Percentiles rank a stretch among this genome's conserved stretches.
Conservation (phyloP, 2,329 filamentous ascomycete genomes). For the Fusarium begoniae region DNA sequence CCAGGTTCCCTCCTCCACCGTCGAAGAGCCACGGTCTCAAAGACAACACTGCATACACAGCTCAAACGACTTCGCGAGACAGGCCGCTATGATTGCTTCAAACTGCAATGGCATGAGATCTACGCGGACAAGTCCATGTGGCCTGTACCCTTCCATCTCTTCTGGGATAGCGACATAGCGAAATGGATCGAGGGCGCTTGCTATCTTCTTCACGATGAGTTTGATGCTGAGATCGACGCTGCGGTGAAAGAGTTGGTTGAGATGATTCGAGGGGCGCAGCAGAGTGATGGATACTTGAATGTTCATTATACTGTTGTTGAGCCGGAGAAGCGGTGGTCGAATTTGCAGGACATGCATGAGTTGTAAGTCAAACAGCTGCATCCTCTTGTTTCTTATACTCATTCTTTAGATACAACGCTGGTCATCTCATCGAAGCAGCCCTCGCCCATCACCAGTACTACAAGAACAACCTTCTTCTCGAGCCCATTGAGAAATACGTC, state of each 20-base stretch:
- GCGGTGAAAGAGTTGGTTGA: slow-evolving; percentile 57
- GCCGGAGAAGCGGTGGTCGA: slow-evolving; percentile 63
- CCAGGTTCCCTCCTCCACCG: slow-evolving; percentile 1
- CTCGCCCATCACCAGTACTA: slow-evolving; percentile 63
- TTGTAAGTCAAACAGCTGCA: slow-evolving; percentile 50
- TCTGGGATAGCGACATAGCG: slow-evolving; percentile 60
- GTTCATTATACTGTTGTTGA: slow-evolving; percentile 70
- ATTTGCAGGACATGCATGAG: slow-evolving; percentile 70
- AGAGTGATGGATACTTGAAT: slow-evolving; percentile 69
- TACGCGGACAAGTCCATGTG: slow-evolving; percentile 61
- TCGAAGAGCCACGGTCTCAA: slow-evolving; percentile 1
- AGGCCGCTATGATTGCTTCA: slow-evolving; percentile 67
- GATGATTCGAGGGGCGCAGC: slow-evolving; percentile 66
- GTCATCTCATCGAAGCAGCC: slow-evolving; percentile 70
- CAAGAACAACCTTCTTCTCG: slow-evolving; percentile 59
- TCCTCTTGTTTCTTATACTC: not conserved
- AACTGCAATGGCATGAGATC: slow-evolving; percentile 63
- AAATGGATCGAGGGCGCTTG: slow-evolving; percentile 35
- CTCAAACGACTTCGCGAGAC: slow-evolving; percentile 60
- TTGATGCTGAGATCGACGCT: slow-evolving; percentile 23
- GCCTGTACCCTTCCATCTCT: slow-evolving; percentile 68
- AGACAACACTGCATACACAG: slow-evolving; percentile 50
- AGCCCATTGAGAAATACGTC: slow-evolving; percentile 46
- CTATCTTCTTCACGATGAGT: slow-evolving; percentile 11
- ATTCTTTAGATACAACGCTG: slow-evolving; percentile 61